Percentiles rank a stretch among this genome's conserved stretches.
Evolutionary conservation across 352 stramenopile species (phyloP).

Genomic region (Ochromonadaceae sp.): DNA sequence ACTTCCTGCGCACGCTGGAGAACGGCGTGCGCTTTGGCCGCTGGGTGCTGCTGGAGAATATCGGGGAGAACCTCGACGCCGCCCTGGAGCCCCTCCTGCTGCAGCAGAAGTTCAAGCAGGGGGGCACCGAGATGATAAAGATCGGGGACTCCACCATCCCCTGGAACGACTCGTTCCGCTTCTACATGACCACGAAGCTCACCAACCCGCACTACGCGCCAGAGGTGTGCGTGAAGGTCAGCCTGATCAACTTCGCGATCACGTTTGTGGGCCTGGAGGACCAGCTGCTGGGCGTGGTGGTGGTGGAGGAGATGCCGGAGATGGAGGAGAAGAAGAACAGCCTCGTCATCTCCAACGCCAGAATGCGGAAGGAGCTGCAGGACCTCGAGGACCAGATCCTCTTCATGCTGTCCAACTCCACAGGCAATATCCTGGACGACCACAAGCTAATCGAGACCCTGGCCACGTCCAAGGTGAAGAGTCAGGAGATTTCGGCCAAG

Average conservation of each 20-base stretch:
- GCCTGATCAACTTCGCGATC: slow-evolving; percentile 77
- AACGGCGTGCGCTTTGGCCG: slow-evolving; percentile 78
- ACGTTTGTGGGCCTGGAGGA: slow-evolving; percentile 63
- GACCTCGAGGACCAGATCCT: slow-evolving; percentile 83
- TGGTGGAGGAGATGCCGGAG: slow-evolving; percentile 79
- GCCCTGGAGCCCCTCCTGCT: slow-evolving; percentile 69
- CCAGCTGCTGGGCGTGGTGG: slow-evolving; percentile 68
- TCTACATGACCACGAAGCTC: slow-evolving; percentile 82
- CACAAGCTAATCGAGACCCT: slow-evolving; percentile 76
- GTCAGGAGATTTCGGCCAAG: slow-evolving; percentile 74
- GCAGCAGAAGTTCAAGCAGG: slow-evolving; percentile 77
- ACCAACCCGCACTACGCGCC: slow-evolving; percentile 76
- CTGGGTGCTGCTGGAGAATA: slow-evolving; percentile 70
- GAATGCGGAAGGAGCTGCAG: slow-evolving; percentile 73
- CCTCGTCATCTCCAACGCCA: slow-evolving; percentile 66
- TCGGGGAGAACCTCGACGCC: slow-evolving; percentile 61
- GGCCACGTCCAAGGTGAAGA: slow-evolving; percentile 70
- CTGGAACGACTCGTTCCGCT: slow-evolving; percentile 67
- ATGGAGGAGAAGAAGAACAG: slow-evolving; percentile 80
- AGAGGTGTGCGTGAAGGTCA: slow-evolving; percentile 77
- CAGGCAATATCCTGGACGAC: slow-evolving; percentile 78
- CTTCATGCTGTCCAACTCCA: slow-evolving; percentile 75
- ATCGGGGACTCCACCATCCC: slow-evolving; percentile 70
- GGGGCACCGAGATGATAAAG: slow-evolving; percentile 76
- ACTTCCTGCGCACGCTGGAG: slow-evolving; percentile 41